Base-by-base conservation (phyloP, 2,329 filamentous ascomycete species). In the Aspergillus ustus region DNA sequence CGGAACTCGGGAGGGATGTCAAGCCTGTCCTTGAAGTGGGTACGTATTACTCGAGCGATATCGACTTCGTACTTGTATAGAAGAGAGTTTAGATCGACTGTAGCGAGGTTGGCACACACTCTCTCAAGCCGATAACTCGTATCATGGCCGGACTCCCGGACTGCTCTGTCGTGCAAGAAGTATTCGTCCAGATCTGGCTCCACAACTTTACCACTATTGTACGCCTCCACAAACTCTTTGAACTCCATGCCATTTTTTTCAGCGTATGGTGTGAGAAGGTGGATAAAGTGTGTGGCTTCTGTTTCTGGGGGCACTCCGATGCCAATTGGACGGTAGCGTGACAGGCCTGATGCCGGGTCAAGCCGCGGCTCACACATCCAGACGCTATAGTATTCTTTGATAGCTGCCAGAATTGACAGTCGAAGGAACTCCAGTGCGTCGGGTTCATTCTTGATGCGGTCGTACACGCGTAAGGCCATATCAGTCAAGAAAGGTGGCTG, bases 21-120 rank as follows among this genome's bases (percentile, higher is more conserved):
- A 4, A 99, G 85, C 68, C 86, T 89, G 77, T 98, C 94, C 59
- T 87, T 85, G 77, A 98, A 98, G 68, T 92, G 84, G 52, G 85
- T 90, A 59, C 92, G 91, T 70, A 99, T 97, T 8, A 88, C 90
- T 63, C 91, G 88, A 2, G 91, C 89, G 74, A 99, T 97, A 72
- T 99, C 95, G 31, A 89, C 89, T 79, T 99, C 95, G 73, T 98
- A 98, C 79, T 98, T 98, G 86, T 95, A 99, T 29, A 99, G 82
- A 31, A 97, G 83, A 29, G 93, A 95, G 80, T 99, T 98, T 59
- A 98, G 84, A 73, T 99, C 95, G 62, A 98, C 92, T 0, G 93
- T 97, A 11, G 93, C 95, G 28, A 98, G 83, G 73, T 97, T 88
- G 11, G 92, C 95, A 70, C 91, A 93, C 25, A 96, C 85, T 51